A percentile compares a stretch with the other conserved stretches of the same genome.
phyloP scores from a whole-genome alignment of 1,139 yeast genomes.

The Debaryomycetaceae sp. region DNA sequence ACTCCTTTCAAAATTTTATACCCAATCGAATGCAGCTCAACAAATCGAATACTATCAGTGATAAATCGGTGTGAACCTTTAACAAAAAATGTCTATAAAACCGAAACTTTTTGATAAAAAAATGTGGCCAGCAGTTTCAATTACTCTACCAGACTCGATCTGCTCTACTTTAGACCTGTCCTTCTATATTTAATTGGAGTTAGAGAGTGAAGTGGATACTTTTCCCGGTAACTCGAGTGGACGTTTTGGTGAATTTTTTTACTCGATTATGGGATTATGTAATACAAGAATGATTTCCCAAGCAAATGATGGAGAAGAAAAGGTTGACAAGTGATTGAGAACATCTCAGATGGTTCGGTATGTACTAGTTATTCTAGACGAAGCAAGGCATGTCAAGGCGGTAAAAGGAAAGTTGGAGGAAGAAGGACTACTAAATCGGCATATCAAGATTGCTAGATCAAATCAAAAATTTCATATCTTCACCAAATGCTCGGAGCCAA shows the following conservation, averaged over 20 bases:
- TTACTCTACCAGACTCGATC: neutral
- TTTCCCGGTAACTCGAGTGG: constrained; percentile 1
- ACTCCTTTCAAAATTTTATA: no score
- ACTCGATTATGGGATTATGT: constrained; percentile 4
- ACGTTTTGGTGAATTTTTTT: constrained; percentile 3
- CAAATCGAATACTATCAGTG: neutral
- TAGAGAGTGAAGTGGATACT: neutral
- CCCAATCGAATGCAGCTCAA: neutral
- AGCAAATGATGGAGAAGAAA: neutral
- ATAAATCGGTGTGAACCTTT: neutral
- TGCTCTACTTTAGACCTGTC: neutral
- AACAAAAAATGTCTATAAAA: constrained; percentile 6
- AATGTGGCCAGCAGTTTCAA: constrained; percentile 1
- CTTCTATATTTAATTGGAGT: neutral
- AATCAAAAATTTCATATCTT: constrained; percentile 10
- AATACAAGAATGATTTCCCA: neutral
- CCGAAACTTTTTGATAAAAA: constrained; percentile 5
- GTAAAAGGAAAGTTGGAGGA: constrained; percentile 24
- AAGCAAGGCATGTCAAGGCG: constrained; percentile 19
- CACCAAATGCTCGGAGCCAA: constrained; percentile 5
- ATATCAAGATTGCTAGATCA: constrained; percentile 18
- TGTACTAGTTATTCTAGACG: constrained; percentile 6
- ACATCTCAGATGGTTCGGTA: constrained; percentile 2
- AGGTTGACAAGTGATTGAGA: neutral
- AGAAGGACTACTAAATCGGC: constrained; percentile 17